Percentiles rank a stretch among this genome's conserved stretches.
These are phyloP conservation scores for Cladosporium sp. DNA, from an alignment of 2,329 filamentous ascomycete species.

Conservation along the genomic window DNA sequence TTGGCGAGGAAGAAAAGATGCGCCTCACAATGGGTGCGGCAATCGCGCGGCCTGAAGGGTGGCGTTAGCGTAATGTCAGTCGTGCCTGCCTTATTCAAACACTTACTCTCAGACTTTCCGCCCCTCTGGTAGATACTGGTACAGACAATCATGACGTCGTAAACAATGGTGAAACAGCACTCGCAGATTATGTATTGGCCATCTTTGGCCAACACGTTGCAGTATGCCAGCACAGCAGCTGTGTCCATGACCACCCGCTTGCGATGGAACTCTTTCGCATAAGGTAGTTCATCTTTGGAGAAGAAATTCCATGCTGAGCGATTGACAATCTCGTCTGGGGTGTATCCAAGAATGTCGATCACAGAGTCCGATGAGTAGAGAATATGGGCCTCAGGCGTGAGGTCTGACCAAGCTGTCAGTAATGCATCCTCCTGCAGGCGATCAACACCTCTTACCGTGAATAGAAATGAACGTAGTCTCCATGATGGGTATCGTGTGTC, in stretches of 20 bases:
- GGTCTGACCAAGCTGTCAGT: slow-evolving; percentile 53
- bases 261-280: slow-evolving; percentile 70
- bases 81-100: background rate
- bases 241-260: slow-evolving; percentile 77
- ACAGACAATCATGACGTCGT: slow-evolving; percentile 83
- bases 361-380: slow-evolving; percentile 84
- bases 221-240: slow-evolving; percentile 80
- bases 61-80: slow-evolving; percentile 19
- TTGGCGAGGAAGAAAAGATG: slow-evolving; percentile 76
- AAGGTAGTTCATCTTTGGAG: slow-evolving; percentile 75
- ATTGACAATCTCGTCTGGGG: slow-evolving; percentile 72
- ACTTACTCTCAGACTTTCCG: slow-evolving; percentile 72
- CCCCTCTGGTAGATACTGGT: slow-evolving; percentile 74
- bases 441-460: slow-evolving; percentile 62
- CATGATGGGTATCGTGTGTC: slow-evolving; percentile 24
- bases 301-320: slow-evolving; percentile 84
- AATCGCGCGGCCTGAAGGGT: slow-evolving; percentile 64
- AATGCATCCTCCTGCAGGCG: background rate
- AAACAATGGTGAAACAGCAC: slow-evolving; percentile 85
- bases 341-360: slow-evolving; percentile 77
- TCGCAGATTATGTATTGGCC: slow-evolving; percentile 78
- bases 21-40: slow-evolving; percentile 77
- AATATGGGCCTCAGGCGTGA: slow-evolving; percentile 73
- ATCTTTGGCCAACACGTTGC: slow-evolving; percentile 66
- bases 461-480: slow-evolving; percentile 79